Evolutionary conservation across 495 filamentous ascomycete genomes (phyloP).

Genomic region (Neurospora sublineolata): DNA sequence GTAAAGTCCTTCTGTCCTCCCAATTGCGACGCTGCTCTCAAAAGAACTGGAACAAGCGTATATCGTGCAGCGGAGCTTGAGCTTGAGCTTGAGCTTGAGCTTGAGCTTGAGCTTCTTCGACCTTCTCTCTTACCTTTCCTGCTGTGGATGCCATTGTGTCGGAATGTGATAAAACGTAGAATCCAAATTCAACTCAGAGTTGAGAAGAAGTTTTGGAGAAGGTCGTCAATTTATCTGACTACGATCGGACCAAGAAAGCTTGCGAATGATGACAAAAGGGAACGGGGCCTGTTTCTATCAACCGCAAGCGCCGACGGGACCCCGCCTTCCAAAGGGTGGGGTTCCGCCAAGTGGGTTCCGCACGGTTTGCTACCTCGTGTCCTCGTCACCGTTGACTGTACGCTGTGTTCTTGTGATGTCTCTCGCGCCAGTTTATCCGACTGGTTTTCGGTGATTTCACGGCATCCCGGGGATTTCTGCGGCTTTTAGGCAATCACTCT

Average conservation of each 20-base stretch:
- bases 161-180: neutral
- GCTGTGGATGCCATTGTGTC: slow-evolving; percentile 35
- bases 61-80: neutral
- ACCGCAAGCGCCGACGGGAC: neutral
- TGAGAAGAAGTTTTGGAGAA: neutral
- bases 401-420: neutral
- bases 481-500: neutral
- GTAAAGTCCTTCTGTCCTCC: neutral
- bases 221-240: neutral
- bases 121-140: slow-evolving; percentile 32
- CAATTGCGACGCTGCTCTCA: neutral
- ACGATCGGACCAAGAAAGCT: neutral
- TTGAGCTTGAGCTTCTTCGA: neutral
- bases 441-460: slow-evolving; percentile 21
- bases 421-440: slow-evolving; percentile 6
- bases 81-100: neutral
- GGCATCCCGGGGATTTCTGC: slow-evolving; percentile 11
- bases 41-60: neutral
- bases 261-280: slow-evolving; percentile 3
- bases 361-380: neutral
- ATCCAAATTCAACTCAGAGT: neutral
- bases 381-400: too few species aligned
- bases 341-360: slow-evolving; percentile 2
- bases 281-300: neutral
- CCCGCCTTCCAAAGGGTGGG: slow-evolving; percentile 12